A percentile compares a stretch with the other conserved stretches of the same genome.
Conservation (phyloP, 257 asterid species). For the Cinchona pubescens region DNA sequence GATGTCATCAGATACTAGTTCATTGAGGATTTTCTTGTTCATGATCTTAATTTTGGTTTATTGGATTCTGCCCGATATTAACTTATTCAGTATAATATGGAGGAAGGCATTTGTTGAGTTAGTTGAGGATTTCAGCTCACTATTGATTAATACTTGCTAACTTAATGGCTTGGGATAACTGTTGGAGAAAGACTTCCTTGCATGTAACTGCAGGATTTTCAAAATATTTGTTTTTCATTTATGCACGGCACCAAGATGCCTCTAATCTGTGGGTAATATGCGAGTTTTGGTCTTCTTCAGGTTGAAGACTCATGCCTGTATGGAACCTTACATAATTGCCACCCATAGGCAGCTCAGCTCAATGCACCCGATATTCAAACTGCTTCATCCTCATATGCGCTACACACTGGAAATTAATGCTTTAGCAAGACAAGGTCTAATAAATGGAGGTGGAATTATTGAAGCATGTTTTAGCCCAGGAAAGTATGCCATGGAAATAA, state of each 20-base stretch:
- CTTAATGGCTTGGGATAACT: not conserved
- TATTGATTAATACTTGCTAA: not conserved
- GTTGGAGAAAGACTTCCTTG: not conserved
- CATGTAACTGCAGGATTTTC: not conserved
- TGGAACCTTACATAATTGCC: slow-evolving; percentile 87
- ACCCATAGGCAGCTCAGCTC: slow-evolving; percentile 82
- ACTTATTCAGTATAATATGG: not conserved
- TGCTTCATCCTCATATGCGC: slow-evolving; percentile 87
- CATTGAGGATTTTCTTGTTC: not conserved
- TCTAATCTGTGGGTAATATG: slow-evolving; percentile 14
- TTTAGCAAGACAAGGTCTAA: slow-evolving; percentile 75
- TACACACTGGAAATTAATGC: slow-evolving; percentile 93
- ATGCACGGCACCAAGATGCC: slow-evolving; percentile 12
- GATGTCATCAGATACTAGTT: not conserved
- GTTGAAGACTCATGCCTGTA: slow-evolving; percentile 89
- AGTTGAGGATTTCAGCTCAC: not conserved
- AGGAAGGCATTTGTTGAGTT: not conserved
- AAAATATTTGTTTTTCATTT: slow-evolving; percentile 22
- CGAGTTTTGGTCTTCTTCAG: slow-evolving; percentile 52
- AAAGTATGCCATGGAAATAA: slow-evolving; percentile 69
- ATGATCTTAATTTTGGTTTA: not conserved
- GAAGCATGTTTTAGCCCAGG: slow-evolving; percentile 87
- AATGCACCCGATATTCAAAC: slow-evolving; percentile 71
- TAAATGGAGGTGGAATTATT: slow-evolving; percentile 85
- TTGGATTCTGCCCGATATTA: not conserved